Evolutionary conservation across 768 basidiomycete species (phyloP), one percentile per base, ranked within the genome.

Genomic region (Kwoniella dendrophila): DNA sequence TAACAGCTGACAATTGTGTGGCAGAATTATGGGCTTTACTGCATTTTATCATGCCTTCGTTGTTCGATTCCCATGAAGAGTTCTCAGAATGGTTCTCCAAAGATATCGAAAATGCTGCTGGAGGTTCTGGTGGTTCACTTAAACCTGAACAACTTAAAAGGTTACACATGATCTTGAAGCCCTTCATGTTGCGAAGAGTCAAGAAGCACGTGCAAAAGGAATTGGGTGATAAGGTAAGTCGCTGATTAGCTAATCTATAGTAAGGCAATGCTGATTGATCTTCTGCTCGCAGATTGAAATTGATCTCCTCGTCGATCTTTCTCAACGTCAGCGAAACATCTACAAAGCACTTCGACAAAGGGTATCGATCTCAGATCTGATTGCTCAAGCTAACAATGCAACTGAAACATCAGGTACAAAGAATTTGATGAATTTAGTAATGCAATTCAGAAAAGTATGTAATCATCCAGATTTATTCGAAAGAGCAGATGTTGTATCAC

Each of bases 41-140:
- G 43, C 96, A 99, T 78, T 99, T 99, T 82, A 98, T 99, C 82
- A 99, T 99, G 96, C 96, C 96, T 2, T 94, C 90, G 76, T 82
- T 99, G 56, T 99, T 99, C 79, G 96, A 98, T 78, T 97, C 94
- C 14, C 94, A 98, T 73, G 94, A 98, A 74, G 96, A 99, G 80
- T 99, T 99, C 83, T 92, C 90, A 76, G 95, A 98, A 78, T 99
- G 96, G 96, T 99, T 99, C 79, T 96, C 95, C 11, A 96, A 97
- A 80, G 96, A 97, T 73, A 97, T 98, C 56, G 96, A 99, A 82
- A 94, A 90, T 74, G 92, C 91, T 18, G 93, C 92, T 78, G 93
- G 92, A 76, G 79, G 80, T 49, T 90, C 91, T 71, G 90, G 90
- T 4, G 87, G 88, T 78, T 90, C 88, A 75, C 83, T 98, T 68